Percentiles rank a stretch among this genome's conserved stretches.
These are phyloP conservation scores for Apiospora koreana DNA, from an alignment of 2,329 filamentous ascomycete species.

Conservation along the genomic window DNA sequence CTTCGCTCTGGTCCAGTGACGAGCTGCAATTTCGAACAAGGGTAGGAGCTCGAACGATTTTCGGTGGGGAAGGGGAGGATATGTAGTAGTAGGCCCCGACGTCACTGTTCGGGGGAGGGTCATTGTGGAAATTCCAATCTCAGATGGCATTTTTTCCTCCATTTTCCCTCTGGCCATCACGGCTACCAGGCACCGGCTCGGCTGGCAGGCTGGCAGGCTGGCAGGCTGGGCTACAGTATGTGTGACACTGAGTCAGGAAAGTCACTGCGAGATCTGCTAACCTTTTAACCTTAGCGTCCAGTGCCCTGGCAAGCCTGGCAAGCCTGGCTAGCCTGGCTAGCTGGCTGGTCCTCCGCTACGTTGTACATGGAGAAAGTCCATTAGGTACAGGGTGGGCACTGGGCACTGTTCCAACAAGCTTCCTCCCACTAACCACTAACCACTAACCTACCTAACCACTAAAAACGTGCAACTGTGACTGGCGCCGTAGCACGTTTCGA, in stretches of 20 bases:
- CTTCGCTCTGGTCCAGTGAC: background rate
- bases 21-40: background rate
- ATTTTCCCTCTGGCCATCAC: background rate
- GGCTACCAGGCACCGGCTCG: no score
- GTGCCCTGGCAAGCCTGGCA: no score
- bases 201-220: background rate
- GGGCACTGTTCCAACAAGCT: background rate
- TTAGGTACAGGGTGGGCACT: background rate
- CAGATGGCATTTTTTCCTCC: background rate
- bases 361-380: no score
- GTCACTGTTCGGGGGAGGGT: background rate
- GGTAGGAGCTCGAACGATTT: background rate
- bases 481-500: background rate
- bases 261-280: no score
- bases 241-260: background rate
- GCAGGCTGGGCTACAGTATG: no score
- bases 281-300: no score
- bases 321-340: no score
- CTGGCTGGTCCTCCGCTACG: no score
- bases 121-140: background rate
- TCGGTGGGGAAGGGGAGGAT: background rate
- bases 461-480: background rate
- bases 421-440: no score
- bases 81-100: background rate
- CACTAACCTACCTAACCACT: no score